Evolutionary conservation across 148 eudicot genomes (phyloP).

Genomic region (Spergularia bocconei): DNA sequence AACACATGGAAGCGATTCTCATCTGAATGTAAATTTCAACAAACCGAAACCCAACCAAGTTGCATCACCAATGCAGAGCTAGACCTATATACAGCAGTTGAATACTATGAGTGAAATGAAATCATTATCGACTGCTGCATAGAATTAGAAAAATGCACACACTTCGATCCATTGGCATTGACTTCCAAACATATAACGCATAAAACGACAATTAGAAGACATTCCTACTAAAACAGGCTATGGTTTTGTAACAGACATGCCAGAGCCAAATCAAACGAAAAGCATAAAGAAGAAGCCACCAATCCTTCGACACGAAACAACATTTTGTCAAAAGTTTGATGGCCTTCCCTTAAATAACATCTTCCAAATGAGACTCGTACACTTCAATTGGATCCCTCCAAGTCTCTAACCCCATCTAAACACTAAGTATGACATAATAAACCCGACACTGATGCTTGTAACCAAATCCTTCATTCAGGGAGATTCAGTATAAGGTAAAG

Average conservation of each 20-base stretch:
- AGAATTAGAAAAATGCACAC: background rate
- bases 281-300: background rate
- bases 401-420: background rate
- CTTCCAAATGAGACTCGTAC: background rate
- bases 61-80: slow-evolving; percentile 31
- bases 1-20: slow-evolving; percentile 70
- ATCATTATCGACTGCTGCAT: background rate
- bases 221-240: background rate
- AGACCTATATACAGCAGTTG: slow-evolving; percentile 20
- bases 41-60: slow-evolving; percentile 26
- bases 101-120: background rate
- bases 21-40: slow-evolving; percentile 32
- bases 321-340: background rate
- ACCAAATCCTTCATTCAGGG: background rate
- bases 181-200: background rate
- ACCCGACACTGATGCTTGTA: background rate
- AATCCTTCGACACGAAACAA: background rate
- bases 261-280: slow-evolving; percentile 6
- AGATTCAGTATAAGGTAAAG: background rate
- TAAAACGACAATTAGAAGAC: background rate
- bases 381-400: background rate
- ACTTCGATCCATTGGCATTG: background rate
- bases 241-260: background rate
- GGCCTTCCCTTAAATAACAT: background rate
- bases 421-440: background rate